phyloP scores from a whole-genome alignment of 148 eudicot genomes.

The Rhododendron molle region DNA sequence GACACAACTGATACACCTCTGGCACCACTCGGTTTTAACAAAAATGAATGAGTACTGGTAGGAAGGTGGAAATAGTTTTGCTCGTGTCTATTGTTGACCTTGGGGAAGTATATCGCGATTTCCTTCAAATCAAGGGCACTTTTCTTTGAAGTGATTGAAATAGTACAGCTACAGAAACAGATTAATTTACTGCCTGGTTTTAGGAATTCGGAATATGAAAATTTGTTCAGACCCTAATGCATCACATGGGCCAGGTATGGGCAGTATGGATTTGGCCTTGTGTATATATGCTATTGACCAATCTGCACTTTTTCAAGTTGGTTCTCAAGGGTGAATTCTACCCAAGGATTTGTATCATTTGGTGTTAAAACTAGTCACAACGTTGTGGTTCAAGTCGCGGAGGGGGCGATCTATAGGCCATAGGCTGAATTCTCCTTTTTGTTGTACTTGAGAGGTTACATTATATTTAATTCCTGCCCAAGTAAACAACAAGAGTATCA shows the following conservation, averaged over 20 bases:
- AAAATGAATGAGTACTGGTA: background rate
- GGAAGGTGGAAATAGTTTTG: background rate
- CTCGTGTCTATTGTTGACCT: background rate
- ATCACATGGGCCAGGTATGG: background rate
- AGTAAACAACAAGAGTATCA: too few species aligned
- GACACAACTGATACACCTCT: too few species aligned
- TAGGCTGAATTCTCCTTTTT: too few species aligned
- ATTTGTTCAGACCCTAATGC: background rate
- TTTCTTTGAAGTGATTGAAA: background rate
- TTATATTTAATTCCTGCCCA: too few species aligned
- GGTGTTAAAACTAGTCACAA: background rate
- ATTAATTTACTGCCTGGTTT: background rate
- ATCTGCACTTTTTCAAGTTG: background rate
- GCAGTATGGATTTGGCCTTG: background rate
- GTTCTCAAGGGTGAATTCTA: background rate
- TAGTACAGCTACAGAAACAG: background rate
- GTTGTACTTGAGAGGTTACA: too few species aligned
- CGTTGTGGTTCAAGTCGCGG: background rate
- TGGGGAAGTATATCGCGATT: background rate
- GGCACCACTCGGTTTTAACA: too few species aligned
- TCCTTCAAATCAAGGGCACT: background rate
- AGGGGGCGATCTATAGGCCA: background rate
- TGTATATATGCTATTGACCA: too few species aligned
- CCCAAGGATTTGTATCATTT: background rate
- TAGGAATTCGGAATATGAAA: background rate